Evolutionary conservation across 345 rosid species (phyloP).

Genomic region (Rhizophora mangle): DNA sequence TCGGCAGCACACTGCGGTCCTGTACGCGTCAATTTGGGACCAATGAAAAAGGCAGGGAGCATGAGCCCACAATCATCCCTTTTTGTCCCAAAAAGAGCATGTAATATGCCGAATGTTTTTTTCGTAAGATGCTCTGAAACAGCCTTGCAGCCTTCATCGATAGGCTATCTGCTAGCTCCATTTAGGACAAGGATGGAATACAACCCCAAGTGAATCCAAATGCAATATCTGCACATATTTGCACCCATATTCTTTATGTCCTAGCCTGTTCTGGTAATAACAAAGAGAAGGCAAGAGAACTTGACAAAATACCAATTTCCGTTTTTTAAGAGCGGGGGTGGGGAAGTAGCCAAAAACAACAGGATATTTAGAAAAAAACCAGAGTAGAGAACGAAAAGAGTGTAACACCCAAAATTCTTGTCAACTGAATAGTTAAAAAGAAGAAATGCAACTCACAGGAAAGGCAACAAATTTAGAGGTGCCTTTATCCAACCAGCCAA

Average conservation of each 20-base stretch:
- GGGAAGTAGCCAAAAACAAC: not conserved
- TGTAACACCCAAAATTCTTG: conserved; percentile 28
- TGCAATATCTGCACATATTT: not conserved
- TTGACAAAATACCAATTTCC: not conserved
- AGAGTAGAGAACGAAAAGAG: not conserved
- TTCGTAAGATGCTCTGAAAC: conserved; percentile 8
- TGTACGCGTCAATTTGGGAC: conserved; percentile 11
- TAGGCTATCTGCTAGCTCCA: conserved; percentile 22
- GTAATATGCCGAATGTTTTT: conserved; percentile 23
- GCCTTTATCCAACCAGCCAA: conserved; percentile 41
- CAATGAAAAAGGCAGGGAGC: conserved; percentile 15
- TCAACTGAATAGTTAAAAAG: conserved; percentile 41
- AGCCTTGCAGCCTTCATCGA: conserved; percentile 18
- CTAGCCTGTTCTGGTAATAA: conserved; percentile 22
- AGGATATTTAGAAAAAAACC: not conserved
- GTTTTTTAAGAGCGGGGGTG: not conserved
- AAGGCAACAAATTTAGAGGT: conserved; percentile 42
- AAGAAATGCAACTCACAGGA: conserved; percentile 36
- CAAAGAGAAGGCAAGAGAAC: not conserved
- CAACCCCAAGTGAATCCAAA: conserved; percentile 12
- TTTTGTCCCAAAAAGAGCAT: conserved; percentile 11
- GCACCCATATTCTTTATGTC: conserved; percentile 19
- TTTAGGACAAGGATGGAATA: conserved; percentile 17
- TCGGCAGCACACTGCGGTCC: conserved; percentile 7
- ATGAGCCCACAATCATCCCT: conserved; percentile 21